phyloP scores from a whole-genome alignment of 2,329 filamentous ascomycete species.

The Stachybotrys chartarum region DNA sequence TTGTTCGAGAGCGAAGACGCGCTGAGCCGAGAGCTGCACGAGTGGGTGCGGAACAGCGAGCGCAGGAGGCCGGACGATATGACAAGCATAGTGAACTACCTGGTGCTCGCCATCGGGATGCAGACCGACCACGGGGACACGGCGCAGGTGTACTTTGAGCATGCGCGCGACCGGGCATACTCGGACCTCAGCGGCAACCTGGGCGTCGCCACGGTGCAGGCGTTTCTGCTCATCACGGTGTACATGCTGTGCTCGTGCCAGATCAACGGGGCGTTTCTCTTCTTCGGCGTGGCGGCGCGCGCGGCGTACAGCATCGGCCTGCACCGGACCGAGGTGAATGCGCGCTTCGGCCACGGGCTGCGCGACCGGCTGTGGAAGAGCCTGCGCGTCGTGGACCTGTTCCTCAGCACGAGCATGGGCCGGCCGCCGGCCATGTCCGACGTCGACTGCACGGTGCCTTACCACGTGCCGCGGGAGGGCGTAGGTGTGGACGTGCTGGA shows the following conservation, averaged over 20 bases:
- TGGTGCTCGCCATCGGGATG: slow-evolving; percentile 43
- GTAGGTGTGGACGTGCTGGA: slow-evolving; percentile 40
- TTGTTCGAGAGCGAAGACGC: slow-evolving; percentile 33
- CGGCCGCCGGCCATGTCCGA: slow-evolving; percentile 46
- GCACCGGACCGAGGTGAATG: slow-evolving; percentile 47
- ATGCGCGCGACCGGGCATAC: slow-evolving; percentile 38
- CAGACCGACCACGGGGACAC: slow-evolving; percentile 32
- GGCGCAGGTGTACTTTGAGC: slow-evolving; percentile 40
- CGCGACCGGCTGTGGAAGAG: slow-evolving; percentile 48
- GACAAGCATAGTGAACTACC: slow-evolving; percentile 35
- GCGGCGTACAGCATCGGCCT: slow-evolving; percentile 46
- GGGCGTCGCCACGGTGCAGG: slow-evolving; percentile 41
- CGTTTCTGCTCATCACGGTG: slow-evolving; percentile 41
- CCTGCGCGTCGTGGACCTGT: slow-evolving; percentile 43
- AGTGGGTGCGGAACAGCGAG: slow-evolving; percentile 29
- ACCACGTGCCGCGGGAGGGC: slow-evolving; percentile 25
- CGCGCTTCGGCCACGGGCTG: slow-evolving; percentile 39
- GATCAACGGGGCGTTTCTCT: slow-evolving; percentile 47
- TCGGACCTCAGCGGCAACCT: slow-evolving; percentile 37
- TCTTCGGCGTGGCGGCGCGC: slow-evolving; percentile 45
- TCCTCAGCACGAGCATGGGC: slow-evolving; percentile 47
- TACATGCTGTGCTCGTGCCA: slow-evolving; percentile 49
- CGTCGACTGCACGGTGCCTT: slow-evolving; percentile 46
- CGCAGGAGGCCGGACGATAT: slow-evolving; percentile 25
- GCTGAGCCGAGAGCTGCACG: slow-evolving; percentile 30